phyloP scores from a whole-genome alignment of 2,329 filamentous ascomycete species.

The Sarocladium strictum region DNA sequence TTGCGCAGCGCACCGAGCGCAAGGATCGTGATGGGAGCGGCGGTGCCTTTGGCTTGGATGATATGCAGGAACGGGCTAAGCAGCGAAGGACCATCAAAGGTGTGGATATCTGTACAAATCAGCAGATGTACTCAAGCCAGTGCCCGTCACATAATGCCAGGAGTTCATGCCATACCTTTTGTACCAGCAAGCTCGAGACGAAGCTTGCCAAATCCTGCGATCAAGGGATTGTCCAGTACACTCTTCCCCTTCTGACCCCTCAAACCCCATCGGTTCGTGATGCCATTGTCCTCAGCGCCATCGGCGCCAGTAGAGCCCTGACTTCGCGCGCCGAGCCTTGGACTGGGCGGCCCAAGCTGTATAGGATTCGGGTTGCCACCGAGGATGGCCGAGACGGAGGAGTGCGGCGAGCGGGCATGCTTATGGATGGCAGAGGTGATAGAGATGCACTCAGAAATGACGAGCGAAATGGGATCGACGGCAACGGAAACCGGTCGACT shows the following conservation, averaged over 20 bases:
- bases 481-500: constrained; percentile 68
- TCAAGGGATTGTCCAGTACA: constrained; percentile 94
- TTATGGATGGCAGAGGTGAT: constrained; percentile 98
- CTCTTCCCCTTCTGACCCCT: constrained; percentile 94
- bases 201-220: constrained; percentile 87
- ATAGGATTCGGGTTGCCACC: constrained; percentile 64
- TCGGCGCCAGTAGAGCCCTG: constrained; percentile 30
- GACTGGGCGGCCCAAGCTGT: constrained; percentile 43
- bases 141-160: neutral
- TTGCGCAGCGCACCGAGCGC: constrained; percentile 92
- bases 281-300: constrained; percentile 44
- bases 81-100: constrained; percentile 83
- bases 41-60: constrained; percentile 92
- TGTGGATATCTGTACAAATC: constrained; percentile 63
- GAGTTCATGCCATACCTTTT: constrained; percentile 50
- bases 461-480: constrained; percentile 83
- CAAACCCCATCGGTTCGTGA: constrained; percentile 85
- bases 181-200: constrained; percentile 81
- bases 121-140: constrained; percentile 12
- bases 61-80: constrained; percentile 94
- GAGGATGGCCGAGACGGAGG: constrained; percentile 90
- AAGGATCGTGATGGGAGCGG: constrained; percentile 91
- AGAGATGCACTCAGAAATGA: constrained; percentile 97
- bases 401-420: constrained; percentile 91
- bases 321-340: constrained; percentile 33